Evolutionary conservation across 2,329 filamentous ascomycete genomes (phyloP).

Genomic region (Aspergillus ruber): DNA sequence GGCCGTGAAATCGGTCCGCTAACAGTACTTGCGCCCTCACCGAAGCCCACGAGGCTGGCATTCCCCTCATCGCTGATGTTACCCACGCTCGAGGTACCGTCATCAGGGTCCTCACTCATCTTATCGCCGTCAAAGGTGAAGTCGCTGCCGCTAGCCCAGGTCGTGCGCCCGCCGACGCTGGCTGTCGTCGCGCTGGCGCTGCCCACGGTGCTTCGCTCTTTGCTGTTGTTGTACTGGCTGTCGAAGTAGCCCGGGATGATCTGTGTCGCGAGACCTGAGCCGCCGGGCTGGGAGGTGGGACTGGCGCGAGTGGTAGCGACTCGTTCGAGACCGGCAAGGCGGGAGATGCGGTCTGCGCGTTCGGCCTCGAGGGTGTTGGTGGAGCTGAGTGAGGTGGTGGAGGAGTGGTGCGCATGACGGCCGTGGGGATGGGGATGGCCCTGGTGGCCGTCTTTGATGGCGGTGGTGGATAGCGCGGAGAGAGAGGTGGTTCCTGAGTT

Average conservation of each 20-base stretch:
- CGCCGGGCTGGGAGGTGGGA: conserved; percentile 22
- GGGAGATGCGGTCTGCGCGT: conserved; percentile 89
- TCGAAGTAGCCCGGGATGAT: conserved; percentile 70
- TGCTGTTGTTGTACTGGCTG: conserved; percentile 61
- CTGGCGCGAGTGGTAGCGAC: conserved; percentile 66
- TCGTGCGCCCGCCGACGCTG: conserved; percentile 62
- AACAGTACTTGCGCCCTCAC: conserved; percentile 82
- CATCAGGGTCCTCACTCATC: conserved; percentile 61
- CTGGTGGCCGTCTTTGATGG: conserved; percentile 92
- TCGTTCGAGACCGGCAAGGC: conserved; percentile 83
- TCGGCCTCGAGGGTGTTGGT: conserved; percentile 79
- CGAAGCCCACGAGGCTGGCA: conserved; percentile 82
- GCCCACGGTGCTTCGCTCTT: conserved; percentile 84
- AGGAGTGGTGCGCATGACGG: conserved; percentile 50
- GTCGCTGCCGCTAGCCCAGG: conserved; percentile 61
- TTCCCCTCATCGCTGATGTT: conserved; percentile 81
- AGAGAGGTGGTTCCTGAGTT: conserved; percentile 89
- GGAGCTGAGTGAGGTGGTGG: conserved; percentile 51
- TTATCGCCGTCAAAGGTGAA: conserved; percentile 48
- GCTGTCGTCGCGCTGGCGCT: conserved; percentile 70
- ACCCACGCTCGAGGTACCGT: conserved; percentile 58
- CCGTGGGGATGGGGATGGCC: conserved; percentile 63
- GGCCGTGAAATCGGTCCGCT: conserved; percentile 66
- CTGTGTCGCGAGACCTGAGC: conserved; percentile 31
- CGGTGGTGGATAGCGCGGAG: conserved; percentile 83